Conservation (phyloP, 352 stramenopile species). For the Globisporangium takayamanum region DNA sequence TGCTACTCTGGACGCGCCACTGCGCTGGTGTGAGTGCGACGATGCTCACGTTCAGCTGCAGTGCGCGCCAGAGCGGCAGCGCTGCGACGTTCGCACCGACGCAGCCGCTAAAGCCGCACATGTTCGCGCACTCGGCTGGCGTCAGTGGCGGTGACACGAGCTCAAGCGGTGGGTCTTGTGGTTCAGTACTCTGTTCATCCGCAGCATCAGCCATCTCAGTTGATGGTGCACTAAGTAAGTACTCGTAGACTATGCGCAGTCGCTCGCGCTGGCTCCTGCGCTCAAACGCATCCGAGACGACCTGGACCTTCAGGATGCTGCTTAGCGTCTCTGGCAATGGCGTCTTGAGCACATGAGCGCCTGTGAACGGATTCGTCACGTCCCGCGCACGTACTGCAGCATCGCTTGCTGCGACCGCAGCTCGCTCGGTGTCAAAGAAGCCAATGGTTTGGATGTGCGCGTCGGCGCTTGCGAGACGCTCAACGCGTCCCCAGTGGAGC, state of each 20-base stretch:
- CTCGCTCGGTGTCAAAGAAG: constrained; percentile 54
- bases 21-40: constrained; percentile 40
- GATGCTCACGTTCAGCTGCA: constrained; percentile 37
- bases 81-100: constrained; percentile 26
- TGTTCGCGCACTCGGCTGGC: not conserved
- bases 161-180: not conserved
- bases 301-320: constrained; percentile 35
- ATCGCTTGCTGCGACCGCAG: constrained; percentile 30
- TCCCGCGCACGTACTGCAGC: constrained; percentile 29
- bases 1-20: constrained; percentile 22
- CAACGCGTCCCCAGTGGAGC: constrained; percentile 29
- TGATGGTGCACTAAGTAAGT: constrained; percentile 12
- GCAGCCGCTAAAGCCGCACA: constrained; percentile 29
- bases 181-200: not conserved
- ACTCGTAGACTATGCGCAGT: constrained; percentile 38
- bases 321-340: constrained; percentile 26
- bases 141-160: not conserved
- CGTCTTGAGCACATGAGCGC: constrained; percentile 12
- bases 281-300: constrained; percentile 50
- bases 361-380: constrained; percentile 37
- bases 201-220: not conserved
- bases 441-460: constrained; percentile 39
- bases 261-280: constrained; percentile 37
- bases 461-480: constrained; percentile 34
- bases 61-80: constrained; percentile 35